These are phyloP conservation scores for Wickerhamomyces silvicola DNA, from an alignment of 805 yeast species.

Conservation along the genomic window DNA sequence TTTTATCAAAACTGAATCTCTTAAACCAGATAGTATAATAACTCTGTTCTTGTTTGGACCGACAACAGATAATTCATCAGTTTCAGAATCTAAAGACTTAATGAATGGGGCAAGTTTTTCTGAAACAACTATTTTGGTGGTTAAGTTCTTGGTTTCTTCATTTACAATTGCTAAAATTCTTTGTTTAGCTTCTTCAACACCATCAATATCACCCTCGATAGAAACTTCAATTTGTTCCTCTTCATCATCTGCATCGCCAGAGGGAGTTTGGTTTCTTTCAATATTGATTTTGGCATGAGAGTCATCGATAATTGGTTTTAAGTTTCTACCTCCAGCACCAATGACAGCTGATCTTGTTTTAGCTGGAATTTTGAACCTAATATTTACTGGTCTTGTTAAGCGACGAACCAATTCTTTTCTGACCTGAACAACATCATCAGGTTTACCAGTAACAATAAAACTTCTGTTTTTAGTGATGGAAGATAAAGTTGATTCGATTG, in stretches of 20 bases:
- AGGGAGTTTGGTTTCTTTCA: conserved; percentile 34
- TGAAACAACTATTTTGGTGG: conserved; percentile 41
- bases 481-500: conserved; percentile 78
- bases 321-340: conserved; percentile 79
- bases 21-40: conserved; percentile 61
- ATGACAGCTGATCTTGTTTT: conserved; percentile 71
- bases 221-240: conserved; percentile 55
- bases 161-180: conserved; percentile 67
- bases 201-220: conserved; percentile 79
- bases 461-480: conserved; percentile 71
- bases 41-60: conserved; percentile 33
- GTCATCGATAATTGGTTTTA: conserved; percentile 69
- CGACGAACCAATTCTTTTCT: conserved; percentile 69
- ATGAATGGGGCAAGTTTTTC: conserved; percentile 26
- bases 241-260: conserved; percentile 48
- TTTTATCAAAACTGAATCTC: conserved; percentile 54
- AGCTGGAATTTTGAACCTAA: conserved; percentile 65
- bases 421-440: conserved; percentile 59
- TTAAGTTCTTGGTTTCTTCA: conserved; percentile 60
- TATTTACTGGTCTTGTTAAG: conserved; percentile 66
- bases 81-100: conserved; percentile 24
- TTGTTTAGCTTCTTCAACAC: conserved; percentile 66
- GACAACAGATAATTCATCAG: conserved; percentile 21
- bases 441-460: conserved; percentile 72
- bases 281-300: conserved; percentile 69